phyloP scores from a whole-genome alignment of 2,329 filamentous ascomycete genomes.

The Pseudogymnoascus sp. region DNA sequence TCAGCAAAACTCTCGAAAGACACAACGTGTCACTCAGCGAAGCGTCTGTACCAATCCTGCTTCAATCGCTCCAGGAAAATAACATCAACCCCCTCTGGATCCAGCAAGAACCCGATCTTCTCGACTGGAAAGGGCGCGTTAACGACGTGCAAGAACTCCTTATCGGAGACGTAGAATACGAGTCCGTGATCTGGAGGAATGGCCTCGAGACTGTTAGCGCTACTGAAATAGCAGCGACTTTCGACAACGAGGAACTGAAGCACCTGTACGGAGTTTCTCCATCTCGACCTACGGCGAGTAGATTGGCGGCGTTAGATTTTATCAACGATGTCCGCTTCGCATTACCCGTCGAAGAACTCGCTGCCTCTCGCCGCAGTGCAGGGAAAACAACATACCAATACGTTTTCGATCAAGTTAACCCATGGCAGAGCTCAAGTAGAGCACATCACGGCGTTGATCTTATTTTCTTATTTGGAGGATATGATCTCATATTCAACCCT shows the following conservation, averaged over 20 bases:
- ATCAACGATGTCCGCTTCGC: constrained; percentile 30
- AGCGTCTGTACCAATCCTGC: constrained; percentile 26
- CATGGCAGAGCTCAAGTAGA: constrained; percentile 39
- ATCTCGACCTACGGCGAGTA: constrained; percentile 34
- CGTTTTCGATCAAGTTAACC: constrained; percentile 39
- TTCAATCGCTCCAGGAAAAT: constrained; percentile 31
- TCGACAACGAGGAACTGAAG: constrained; percentile 29
- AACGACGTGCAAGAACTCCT: constrained; percentile 33
- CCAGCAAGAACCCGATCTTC: constrained; percentile 32
- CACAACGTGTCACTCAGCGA: constrained; percentile 26
- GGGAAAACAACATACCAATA: constrained; percentile 33
- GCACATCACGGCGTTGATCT: constrained; percentile 43
- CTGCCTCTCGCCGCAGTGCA: constrained; percentile 13
- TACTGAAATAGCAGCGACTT: constrained; percentile 29
- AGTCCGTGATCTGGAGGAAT: constrained; percentile 40
- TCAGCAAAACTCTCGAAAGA: constrained; percentile 24
- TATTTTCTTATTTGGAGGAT: constrained; percentile 36
- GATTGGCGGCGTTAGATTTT: constrained; percentile 35
- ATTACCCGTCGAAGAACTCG: constrained; percentile 22
- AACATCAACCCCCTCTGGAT: constrained; percentile 38
- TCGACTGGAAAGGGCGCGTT: constrained; percentile 31
- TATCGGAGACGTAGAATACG: constrained; percentile 38
- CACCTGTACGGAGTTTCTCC: constrained; percentile 36
- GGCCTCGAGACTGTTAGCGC: constrained; percentile 33
- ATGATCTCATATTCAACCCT: constrained; percentile 32